Evolutionary conservation across 2,329 filamentous ascomycete species (phyloP).

Genomic region (Phialophora macrospora): DNA sequence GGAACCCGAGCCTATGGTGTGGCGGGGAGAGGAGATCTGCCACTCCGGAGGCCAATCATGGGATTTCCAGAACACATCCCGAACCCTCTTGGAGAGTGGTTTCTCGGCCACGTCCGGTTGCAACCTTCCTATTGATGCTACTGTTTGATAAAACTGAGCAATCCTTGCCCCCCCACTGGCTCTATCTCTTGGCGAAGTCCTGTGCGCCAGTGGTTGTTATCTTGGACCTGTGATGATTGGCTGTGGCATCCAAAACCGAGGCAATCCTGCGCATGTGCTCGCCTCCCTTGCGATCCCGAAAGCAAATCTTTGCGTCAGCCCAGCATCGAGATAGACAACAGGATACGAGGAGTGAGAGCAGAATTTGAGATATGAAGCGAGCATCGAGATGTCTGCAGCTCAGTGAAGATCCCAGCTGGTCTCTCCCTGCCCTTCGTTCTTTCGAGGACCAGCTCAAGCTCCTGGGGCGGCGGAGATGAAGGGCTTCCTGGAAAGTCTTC

Average conservation of each 20-base stretch:
- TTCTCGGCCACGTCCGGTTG: constrained; percentile 13
- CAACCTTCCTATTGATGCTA: constrained; percentile 5
- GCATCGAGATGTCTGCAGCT: neutral
- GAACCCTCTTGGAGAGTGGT: neutral
- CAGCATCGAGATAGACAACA: neutral
- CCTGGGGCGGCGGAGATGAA: neutral
- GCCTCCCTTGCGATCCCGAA: neutral
- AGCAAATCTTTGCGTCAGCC: neutral
- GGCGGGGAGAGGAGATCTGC: neutral
- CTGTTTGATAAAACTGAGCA: neutral
- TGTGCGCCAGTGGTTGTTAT: neutral
- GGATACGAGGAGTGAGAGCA: neutral
- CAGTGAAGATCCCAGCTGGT: neutral
- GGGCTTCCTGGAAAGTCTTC: neutral
- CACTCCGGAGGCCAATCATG: neutral
- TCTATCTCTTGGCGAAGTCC: neutral
- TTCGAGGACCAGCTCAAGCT: neutral
- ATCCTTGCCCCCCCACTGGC: neutral
- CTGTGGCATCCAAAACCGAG: neutral
- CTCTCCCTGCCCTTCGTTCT: neutral
- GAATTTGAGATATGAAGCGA: neutral
- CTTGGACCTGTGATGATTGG: neutral
- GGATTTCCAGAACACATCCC: constrained; percentile 12
- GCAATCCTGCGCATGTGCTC: neutral
- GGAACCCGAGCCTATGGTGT: constrained; percentile 6